Evolutionary conservation across 1,284 basidiomycete species (phyloP), one percentile per base, ranked within the genome.

Genomic region (Lignosus rhinocerotis): DNA sequence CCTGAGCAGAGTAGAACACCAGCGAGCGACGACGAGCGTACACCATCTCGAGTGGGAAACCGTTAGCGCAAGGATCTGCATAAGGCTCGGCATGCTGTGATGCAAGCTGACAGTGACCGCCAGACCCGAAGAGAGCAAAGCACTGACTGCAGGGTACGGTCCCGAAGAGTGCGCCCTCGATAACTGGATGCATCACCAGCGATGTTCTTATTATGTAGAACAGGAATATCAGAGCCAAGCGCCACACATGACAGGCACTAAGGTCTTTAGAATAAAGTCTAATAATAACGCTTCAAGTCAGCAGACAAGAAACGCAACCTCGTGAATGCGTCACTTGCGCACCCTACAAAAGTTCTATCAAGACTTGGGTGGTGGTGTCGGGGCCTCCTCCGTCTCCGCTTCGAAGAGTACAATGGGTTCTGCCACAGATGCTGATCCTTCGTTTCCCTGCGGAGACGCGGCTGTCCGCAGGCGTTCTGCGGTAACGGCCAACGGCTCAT

Each of bases 401-500:
- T 55, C 58, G 50, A 64, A 61, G 30, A 64, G 52, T 6, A 56
- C 16, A 5, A 55, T 46, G 7, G 55, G 34, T 21, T 47, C 33
- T 6, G 45, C 45, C 21, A 19, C 34, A 8, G 33, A 17, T 12
- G 59, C 59, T 25, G 46, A 14, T 16, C 30, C 17, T 16, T n/a
- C 36, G 8, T 53, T 4, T 25, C 25, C 55, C 2, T 43, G 50
- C 34, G 59, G 31, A 42, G 55, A 32, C 1, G 36, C 55, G 30
- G 55, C 57, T 36, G 51, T 55, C 53, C 59, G 57, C 39, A 58
- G 43, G 19, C 64, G 60, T 21, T 64, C 62, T n/a, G 64, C 62
- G 11, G 62, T 65, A 6, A 56, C 45, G 9, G 66, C 66, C 12
- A 71, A 57, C 16, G 66, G 67, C 33, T 72, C 66, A 41, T 69